Conservation (phyloP, 306 rosid species). For the Begonia loranthoides region DNA sequence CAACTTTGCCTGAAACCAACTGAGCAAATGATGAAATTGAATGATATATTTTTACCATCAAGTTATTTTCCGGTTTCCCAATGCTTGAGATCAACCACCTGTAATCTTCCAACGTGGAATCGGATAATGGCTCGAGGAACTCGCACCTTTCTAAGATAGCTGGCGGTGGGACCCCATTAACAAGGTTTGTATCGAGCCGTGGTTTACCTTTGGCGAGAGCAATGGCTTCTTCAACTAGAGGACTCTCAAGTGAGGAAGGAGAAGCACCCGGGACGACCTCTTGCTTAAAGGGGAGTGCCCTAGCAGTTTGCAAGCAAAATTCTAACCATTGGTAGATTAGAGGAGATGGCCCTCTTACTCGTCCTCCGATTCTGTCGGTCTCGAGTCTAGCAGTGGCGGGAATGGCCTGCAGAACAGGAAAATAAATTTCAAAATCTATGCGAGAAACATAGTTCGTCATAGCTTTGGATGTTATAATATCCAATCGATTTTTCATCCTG, state of each 20-base stretch:
- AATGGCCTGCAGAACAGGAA: slow-evolving; percentile 40
- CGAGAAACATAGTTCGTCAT: neutral
- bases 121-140: slow-evolving; percentile 67
- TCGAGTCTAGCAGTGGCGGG: slow-evolving; percentile 59
- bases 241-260: slow-evolving; percentile 42
- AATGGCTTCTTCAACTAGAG: slow-evolving; percentile 17
- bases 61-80: slow-evolving; percentile 29
- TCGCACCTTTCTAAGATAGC: slow-evolving; percentile 59
- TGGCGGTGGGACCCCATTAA: slow-evolving; percentile 62
- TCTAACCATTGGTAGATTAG: slow-evolving; percentile 83
- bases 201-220: slow-evolving; percentile 62
- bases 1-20: slow-evolving; percentile 15
- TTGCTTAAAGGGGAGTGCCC: slow-evolving; percentile 77
- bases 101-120: slow-evolving; percentile 44
- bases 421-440: neutral
- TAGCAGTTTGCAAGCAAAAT: slow-evolving; percentile 80
- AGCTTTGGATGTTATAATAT: neutral
- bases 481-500: neutral
- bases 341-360: slow-evolving; percentile 83
- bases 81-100: slow-evolving; percentile 41
- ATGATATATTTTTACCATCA: slow-evolving; percentile 19
- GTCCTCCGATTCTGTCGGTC: slow-evolving; percentile 54
- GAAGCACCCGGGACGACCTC: slow-evolving; percentile 85
- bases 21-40: slow-evolving; percentile 22
- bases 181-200: slow-evolving; percentile 60